A percentile compares a stretch with the other conserved stretches of the same genome.
These are phyloP conservation scores for Porodaedalea pini DNA, from an alignment of 1,284 basidiomycete genomes.

Conservation along the genomic window DNA sequence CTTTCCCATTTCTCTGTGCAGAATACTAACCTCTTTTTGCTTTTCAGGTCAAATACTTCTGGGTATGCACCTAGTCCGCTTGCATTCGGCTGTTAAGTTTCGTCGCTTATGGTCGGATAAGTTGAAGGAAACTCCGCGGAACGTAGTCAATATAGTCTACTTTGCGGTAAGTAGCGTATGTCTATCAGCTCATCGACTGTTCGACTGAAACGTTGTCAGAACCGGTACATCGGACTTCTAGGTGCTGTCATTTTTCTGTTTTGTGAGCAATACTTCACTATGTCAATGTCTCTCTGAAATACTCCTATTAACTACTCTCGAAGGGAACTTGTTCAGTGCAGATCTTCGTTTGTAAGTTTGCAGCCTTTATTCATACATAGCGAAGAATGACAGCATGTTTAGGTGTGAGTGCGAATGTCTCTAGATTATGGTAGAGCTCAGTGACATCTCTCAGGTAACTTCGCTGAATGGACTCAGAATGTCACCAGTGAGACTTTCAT, in stretches of 20 bases:
- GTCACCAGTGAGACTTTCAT: background rate
- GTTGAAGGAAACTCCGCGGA: background rate
- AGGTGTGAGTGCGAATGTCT: background rate
- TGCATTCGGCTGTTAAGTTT: too few relatives aligned
- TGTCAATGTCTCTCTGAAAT: background rate
- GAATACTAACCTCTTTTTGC: background rate
- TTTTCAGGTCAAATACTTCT: conserved; percentile 4
- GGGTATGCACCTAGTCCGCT: background rate
- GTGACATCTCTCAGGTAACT: background rate
- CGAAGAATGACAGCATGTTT: background rate
- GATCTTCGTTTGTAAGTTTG: background rate
- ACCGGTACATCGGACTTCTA: background rate
- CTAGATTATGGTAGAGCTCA: background rate
- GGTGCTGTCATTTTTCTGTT: background rate
- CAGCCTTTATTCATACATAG: background rate
- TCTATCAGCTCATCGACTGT: background rate
- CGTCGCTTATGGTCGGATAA: too few relatives aligned
- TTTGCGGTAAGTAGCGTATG: background rate
- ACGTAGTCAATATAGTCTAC: background rate
- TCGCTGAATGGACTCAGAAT: background rate
- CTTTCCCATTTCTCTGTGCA: background rate
- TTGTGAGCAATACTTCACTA: background rate
- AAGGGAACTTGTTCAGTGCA: background rate
- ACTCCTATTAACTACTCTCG: background rate
- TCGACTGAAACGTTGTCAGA: background rate